These are phyloP conservation scores for Brassica nigra DNA, from an alignment of 345 rosid genomes.

Conservation along the genomic window DNA sequence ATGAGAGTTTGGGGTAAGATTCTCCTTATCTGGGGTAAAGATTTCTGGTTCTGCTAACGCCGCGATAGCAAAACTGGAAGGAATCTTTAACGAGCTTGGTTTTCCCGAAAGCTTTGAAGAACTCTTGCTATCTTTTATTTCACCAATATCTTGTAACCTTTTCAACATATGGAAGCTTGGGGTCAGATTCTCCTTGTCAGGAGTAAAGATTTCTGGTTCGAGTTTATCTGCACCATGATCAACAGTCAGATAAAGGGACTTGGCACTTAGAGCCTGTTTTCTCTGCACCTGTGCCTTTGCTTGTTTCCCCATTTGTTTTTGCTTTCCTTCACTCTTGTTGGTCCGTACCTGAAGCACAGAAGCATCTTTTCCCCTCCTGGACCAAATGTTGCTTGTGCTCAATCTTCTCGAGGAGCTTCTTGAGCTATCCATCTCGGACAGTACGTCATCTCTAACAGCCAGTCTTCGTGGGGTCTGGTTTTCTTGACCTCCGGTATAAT, in stretches of 20 bases:
- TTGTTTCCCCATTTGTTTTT: conserved; percentile 27
- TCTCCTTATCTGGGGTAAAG: conserved; percentile 81
- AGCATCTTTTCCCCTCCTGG: conserved; percentile 75
- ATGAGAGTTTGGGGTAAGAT: conserved; percentile 61
- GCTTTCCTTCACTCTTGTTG: conserved; percentile 47
- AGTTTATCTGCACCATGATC: conserved; percentile 41
- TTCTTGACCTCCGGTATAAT: conserved; percentile 36
- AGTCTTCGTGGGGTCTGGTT: conserved; percentile 44
- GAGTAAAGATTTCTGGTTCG: conserved; percentile 66
- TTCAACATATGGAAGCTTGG: conserved; percentile 56
- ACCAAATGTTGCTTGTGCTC: conserved; percentile 57
- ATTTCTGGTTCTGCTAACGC: conserved; percentile 52
- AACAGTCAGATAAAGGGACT: conserved; percentile 34
- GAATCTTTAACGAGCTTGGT: conserved; percentile 22
- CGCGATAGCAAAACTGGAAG: neutral
- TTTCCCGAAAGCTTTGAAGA: conserved; percentile 21
- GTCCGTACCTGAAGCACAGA: conserved; percentile 61
- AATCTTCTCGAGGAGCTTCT: conserved; percentile 38
- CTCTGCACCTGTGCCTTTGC: conserved; percentile 40
- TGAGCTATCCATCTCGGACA: conserved; percentile 44
- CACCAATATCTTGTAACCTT: conserved; percentile 52
- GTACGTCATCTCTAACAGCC: conserved; percentile 28
- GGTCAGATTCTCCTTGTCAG: conserved; percentile 83
- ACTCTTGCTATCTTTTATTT: conserved; percentile 47
- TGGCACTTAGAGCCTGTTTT: conserved; percentile 38